A percentile compares a stretch with the other conserved stretches of the same genome.
phyloP scores from a whole-genome alignment of 2,329 filamentous ascomycete species.

The Venturia oleaginea region DNA sequence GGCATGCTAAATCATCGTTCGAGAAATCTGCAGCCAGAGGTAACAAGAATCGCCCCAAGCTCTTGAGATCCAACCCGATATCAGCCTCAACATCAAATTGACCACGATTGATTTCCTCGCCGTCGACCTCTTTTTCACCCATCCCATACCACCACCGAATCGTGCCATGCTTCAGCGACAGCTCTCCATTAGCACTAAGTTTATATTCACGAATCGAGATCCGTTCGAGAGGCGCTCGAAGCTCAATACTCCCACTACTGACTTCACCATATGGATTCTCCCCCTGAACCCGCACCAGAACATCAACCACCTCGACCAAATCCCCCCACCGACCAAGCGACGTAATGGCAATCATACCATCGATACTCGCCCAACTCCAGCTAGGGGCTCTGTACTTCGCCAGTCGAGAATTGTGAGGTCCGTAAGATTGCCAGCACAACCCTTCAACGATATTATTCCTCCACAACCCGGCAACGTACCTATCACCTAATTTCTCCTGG shows the following conservation, averaged over 20 bases:
- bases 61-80: not conserved
- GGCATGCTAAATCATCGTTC: not conserved
- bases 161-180: not conserved
- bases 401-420: not conserved
- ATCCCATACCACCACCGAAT: not conserved
- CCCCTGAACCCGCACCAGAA: not conserved
- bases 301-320: not conserved
- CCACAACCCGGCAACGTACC: constrained; percentile 3
- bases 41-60: not conserved
- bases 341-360: not conserved
- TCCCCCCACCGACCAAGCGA: not conserved
- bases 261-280: constrained; percentile 10
- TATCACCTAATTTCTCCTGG: not conserved
- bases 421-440: not conserved
- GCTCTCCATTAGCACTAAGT: not conserved
- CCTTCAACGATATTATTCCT: not conserved
- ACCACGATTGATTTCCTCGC: not conserved
- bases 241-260: not conserved
- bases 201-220: not conserved
- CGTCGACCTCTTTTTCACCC: not conserved
- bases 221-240: not conserved
- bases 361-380: constrained; percentile 14
- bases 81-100: not conserved
- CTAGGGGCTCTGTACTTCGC: constrained; percentile 10
- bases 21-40: not conserved